Conservation (phyloP, 2,329 filamentous ascomycete genomes). For the Pyrenophora graminea region DNA sequence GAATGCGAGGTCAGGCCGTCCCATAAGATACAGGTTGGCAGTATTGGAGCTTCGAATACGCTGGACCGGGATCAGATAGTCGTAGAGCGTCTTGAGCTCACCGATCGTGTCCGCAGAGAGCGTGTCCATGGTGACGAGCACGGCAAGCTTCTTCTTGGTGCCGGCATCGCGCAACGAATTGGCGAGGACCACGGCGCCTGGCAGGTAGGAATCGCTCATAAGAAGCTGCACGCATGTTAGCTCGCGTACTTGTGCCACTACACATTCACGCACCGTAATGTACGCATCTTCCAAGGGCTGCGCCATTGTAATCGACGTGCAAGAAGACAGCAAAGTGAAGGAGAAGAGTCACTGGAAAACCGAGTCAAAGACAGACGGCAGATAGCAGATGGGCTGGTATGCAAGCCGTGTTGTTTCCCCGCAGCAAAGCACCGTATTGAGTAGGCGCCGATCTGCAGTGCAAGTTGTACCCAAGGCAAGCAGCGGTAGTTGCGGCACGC, state of each 20-base stretch:
- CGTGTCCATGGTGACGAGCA: slow-evolving; percentile 79
- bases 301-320: slow-evolving; percentile 34
- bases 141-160: slow-evolving; percentile 81
- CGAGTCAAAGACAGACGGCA: slow-evolving; percentile 2
- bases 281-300: slow-evolving; percentile 62
- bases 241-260: slow-evolving; percentile 27
- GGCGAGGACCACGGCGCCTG: slow-evolving; percentile 89
- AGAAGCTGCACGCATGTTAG: slow-evolving; percentile 68
- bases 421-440: slow-evolving; percentile 29
- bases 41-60: slow-evolving; percentile 76
- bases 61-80: slow-evolving; percentile 84
- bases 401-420: slow-evolving; percentile 30
- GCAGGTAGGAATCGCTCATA: slow-evolving; percentile 88
- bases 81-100: slow-evolving; percentile 82
- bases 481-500: slow-evolving; percentile 27
- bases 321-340: background rate
- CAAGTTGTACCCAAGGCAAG: slow-evolving; percentile 25
- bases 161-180: slow-evolving; percentile 93
- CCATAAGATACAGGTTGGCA: slow-evolving; percentile 88
- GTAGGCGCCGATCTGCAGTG: slow-evolving; percentile 28
- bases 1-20: slow-evolving; percentile 84
- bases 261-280: slow-evolving; percentile 59
- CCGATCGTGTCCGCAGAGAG: slow-evolving; percentile 75
- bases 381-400: slow-evolving; percentile 4
- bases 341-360: background rate